phyloP scores from a whole-genome alignment of 2,329 filamentous ascomycete genomes.

The Trichoderma sp. region DNA sequence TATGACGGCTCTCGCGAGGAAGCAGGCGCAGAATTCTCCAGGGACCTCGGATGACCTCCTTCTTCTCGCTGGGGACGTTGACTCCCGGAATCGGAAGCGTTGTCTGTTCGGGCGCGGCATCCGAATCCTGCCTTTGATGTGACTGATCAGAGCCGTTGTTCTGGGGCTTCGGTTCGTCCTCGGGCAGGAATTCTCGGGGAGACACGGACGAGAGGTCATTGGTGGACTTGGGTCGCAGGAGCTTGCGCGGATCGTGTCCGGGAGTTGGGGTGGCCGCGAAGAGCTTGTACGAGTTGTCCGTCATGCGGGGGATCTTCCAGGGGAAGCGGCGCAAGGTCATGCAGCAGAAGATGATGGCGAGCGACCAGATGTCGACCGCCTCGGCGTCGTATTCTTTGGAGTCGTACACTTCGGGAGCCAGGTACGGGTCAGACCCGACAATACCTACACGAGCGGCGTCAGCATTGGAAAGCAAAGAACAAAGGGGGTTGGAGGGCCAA shows the following conservation, averaged over 20 bases:
- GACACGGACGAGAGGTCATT: conserved; percentile 47
- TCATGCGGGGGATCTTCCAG: conserved; percentile 91
- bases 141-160: conserved; percentile 29
- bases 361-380: conserved; percentile 94
- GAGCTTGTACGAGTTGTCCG: conserved; percentile 92
- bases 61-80: conserved; percentile 53
- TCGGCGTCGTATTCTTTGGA: conserved; percentile 90
- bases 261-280: conserved; percentile 86
- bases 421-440: conserved; percentile 87
- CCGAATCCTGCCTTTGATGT: conserved; percentile 30
- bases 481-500: background rate
- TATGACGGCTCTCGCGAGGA: conserved; percentile 84
- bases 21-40: conserved; percentile 86
- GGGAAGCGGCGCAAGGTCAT: conserved; percentile 95
- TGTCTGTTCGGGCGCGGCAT: conserved; percentile 13
- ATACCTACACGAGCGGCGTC: conserved; percentile 49
- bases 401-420: conserved; percentile 96
- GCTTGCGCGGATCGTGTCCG: conserved; percentile 62
- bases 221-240: conserved; percentile 51
- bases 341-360: conserved; percentile 98
- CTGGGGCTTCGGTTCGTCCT: conserved; percentile 38
- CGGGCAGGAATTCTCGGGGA: conserved; percentile 45
- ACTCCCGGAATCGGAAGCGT: conserved; percentile 29
- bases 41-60: conserved; percentile 85
- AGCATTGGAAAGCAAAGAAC: conserved; percentile 18